phyloP scores from a whole-genome alignment of 2,329 filamentous ascomycete genomes.

The Tolypocladium tundrense region DNA sequence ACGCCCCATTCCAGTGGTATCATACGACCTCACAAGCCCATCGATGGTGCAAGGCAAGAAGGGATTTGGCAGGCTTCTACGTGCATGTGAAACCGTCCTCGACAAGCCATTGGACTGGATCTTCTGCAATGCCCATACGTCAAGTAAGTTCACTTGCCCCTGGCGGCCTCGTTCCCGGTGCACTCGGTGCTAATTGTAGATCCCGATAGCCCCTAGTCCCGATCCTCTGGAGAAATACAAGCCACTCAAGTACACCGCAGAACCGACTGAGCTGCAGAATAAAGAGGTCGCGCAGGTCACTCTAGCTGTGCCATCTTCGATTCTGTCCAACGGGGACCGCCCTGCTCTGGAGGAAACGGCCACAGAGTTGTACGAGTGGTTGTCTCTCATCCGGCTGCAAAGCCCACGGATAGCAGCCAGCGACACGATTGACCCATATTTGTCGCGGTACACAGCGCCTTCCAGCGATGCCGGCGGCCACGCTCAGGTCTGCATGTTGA shows the following conservation, averaged over 20 bases:
- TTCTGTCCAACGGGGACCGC: constrained; percentile 24
- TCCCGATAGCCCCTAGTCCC: constrained; percentile 28
- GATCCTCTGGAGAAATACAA: constrained; percentile 37
- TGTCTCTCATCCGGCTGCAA: constrained; percentile 54
- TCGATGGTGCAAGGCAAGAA: constrained; percentile 79
- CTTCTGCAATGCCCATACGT: constrained; percentile 51
- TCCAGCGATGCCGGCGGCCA: constrained; percentile 16
- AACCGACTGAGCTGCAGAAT: constrained; percentile 8
- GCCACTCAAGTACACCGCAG: constrained; percentile 30
- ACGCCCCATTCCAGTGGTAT: constrained; percentile 47
- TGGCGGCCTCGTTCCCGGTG: too few relatives aligned
- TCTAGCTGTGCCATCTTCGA: constrained; percentile 13
- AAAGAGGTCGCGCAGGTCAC: constrained; percentile 12
- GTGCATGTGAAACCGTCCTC: constrained; percentile 72
- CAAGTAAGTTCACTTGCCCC: constrained; percentile 13
- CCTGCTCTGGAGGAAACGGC: constrained; percentile 52
- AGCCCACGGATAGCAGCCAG: constrained; percentile 50
- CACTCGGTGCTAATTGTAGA: not conserved
- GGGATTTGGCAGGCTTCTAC: constrained; percentile 66
- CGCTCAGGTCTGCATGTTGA: constrained; percentile 36
- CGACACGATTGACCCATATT: constrained; percentile 56
- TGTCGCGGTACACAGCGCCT: constrained; percentile 58
- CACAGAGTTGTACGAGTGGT: constrained; percentile 61
- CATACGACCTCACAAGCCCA: constrained; percentile 61
- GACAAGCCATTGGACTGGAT: constrained; percentile 63